These are phyloP conservation scores for Verticillium klebahnii DNA, from an alignment of 2,329 filamentous ascomycete species.

Conservation along the genomic window DNA sequence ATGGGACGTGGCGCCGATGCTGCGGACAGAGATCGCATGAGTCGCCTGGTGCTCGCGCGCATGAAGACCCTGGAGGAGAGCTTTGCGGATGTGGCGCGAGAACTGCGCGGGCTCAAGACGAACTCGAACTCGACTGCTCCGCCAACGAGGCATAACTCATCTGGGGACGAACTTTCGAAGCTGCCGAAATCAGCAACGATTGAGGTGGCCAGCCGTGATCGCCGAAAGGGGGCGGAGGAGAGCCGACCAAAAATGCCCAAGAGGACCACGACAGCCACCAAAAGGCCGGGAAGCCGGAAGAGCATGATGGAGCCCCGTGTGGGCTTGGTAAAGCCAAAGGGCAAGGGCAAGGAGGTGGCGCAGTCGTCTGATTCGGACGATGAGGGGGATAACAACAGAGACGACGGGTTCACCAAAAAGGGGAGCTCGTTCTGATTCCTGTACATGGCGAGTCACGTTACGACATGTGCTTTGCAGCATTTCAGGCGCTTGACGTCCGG, in stretches of 20 bases:
- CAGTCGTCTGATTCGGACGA: slow-evolving; percentile 27
- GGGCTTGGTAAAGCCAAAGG: slow-evolving; percentile 29
- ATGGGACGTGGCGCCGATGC: slow-evolving; percentile 28
- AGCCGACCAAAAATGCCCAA: slow-evolving; percentile 20
- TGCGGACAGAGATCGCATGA: slow-evolving; percentile 62
- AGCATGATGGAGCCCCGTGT: slow-evolving; percentile 36
- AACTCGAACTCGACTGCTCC: slow-evolving; percentile 37
- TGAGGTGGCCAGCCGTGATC: slow-evolving; percentile 29
- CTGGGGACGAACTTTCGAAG: slow-evolving; percentile 32
- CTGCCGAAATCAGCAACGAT: slow-evolving; percentile 17
- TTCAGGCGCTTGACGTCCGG: neutral
- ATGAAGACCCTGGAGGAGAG: slow-evolving; percentile 94
- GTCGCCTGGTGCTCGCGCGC: slow-evolving; percentile 74
- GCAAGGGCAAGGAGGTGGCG: slow-evolving; percentile 44
- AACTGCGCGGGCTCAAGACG: slow-evolving; percentile 63
- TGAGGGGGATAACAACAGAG: slow-evolving; percentile 23
- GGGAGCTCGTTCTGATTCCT: slow-evolving; percentile 38
- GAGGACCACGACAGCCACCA: slow-evolving; percentile 15
- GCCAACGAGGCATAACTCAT: slow-evolving; percentile 48
- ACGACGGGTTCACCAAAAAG: slow-evolving; percentile 23
- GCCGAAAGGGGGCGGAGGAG: slow-evolving; percentile 17
- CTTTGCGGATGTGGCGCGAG: slow-evolving; percentile 79
- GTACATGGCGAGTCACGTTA: neutral
- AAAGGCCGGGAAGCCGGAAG: slow-evolving; percentile 32
- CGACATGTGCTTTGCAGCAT: neutral